Evolutionary conservation across 352 stramenopile genomes (phyloP).

Genomic region (Globisporangium iwayamae): DNA sequence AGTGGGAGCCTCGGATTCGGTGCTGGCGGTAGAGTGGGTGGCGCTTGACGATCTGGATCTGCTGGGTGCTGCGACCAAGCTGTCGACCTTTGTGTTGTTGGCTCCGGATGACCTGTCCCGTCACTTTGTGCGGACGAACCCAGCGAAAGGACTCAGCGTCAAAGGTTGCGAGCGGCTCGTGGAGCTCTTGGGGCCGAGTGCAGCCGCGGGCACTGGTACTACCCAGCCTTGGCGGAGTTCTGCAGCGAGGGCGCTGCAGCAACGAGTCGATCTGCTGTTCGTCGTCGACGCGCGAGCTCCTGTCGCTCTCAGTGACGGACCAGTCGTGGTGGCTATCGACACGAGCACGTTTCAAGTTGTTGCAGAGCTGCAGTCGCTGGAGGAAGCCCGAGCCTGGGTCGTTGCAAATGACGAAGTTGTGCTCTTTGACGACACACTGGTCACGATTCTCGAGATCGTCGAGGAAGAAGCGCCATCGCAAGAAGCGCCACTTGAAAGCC

Average conservation of each 20-base stretch:
- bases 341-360: not conserved
- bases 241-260: not conserved
- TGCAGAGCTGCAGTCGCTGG: not conserved
- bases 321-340: not conserved
- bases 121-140: not conserved
- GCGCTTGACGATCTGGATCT: not conserved
- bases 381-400: not conserved
- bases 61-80: not conserved
- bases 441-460: slow-evolving; percentile 1
- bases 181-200: slow-evolving; percentile 4
- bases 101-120: not conserved
- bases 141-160: not conserved
- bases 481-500: too few relatives aligned
- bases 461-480: too few relatives aligned
- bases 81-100: not conserved
- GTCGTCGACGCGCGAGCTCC: not conserved
- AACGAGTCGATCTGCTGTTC: not conserved
- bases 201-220: too few relatives aligned
- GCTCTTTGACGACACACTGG: not conserved
- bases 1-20: not conserved
- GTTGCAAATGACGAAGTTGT: not conserved
- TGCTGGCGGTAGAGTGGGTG: not conserved
- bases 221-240: too few relatives aligned
- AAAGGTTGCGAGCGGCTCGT: not conserved
- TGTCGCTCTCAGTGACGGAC: not conserved